These are phyloP conservation scores for Globisporangium barbulae DNA, from an alignment of 352 stramenopile species.

Conservation along the genomic window DNA sequence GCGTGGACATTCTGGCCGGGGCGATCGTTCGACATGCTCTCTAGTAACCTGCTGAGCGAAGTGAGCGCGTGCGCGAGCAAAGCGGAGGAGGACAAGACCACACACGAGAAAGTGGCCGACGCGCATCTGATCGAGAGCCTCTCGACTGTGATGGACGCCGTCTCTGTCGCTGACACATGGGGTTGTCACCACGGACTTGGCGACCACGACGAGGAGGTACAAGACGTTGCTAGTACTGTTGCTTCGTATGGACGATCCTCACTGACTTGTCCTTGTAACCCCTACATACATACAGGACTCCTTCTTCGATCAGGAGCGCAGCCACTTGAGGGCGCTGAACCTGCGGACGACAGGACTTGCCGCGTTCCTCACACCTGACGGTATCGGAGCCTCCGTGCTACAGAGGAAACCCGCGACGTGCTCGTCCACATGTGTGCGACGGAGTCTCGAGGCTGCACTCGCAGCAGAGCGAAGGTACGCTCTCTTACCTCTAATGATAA, in stretches of 20 bases:
- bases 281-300: conserved; percentile 8
- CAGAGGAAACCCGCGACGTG: conserved; percentile 11
- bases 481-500: not conserved
- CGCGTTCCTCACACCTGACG: conserved; percentile 15
- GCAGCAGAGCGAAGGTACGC: conserved; percentile 15
- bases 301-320: conserved; percentile 23
- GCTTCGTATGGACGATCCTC: not conserved
- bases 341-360: conserved; percentile 13
- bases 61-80: conserved; percentile 23
- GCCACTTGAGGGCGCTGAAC: conserved; percentile 12
- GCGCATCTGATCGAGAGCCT: conserved; percentile 39
- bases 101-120: conserved; percentile 36
- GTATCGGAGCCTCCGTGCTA: conserved; percentile 26
- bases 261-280: not conserved
- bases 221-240: not conserved
- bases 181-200: not conserved
- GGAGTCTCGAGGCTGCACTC: conserved; percentile 30
- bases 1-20: conserved; percentile 43
- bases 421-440: conserved; percentile 22
- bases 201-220: conserved; percentile 28
- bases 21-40: conserved; percentile 56
- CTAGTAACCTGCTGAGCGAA: conserved; percentile 53
- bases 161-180: conserved; percentile 47
- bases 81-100: conserved; percentile 34
- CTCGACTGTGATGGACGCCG: conserved; percentile 41